Base-by-base conservation (phyloP, 2,329 filamentous ascomycete genomes). In the Epichloe sp. region DNA sequence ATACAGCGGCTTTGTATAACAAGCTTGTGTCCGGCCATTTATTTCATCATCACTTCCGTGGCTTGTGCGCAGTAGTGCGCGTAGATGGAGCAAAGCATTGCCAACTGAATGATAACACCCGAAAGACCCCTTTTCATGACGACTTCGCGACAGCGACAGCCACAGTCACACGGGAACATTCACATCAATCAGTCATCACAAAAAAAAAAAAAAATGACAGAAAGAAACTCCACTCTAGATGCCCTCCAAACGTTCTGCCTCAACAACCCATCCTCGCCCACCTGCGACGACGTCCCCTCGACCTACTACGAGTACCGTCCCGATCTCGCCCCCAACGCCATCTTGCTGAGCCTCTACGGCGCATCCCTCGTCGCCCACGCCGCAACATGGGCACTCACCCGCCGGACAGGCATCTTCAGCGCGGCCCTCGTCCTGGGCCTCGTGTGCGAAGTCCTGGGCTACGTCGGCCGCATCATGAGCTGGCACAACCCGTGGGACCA, bases 401-500 rank as follows among this genome's bases (percentile, higher is more conserved):
- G 74, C 49, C 69, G 67, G 48, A 76, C 72, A 11, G 71, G 70
- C 52, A 68, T 67, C 47, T 82, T 80, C 64, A 68, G 69, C 49
- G 55, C 75, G n/a, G 72, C 74, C 44, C 74, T 85, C 66, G 51
- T 68, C 1, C 63, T 74, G 0, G 82, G 82, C 6, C 68, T 77
- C 17, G 47, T 73, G 41, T 68, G 71, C 35, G 81, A 85, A 62
- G 63, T 81, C 14, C 56, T 82, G 23, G 82, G 81, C 11, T 85
- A 85, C 55, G 65, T 63, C 0, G 81, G 76, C 3, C 72, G 82
- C 10, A 65, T 85, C 35, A 66, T 75, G 58, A 74, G 78, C 59
- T 73, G 73, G 59, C 47, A 72, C 38, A 74, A 84, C 58, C 73
- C 72, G 3, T 83, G 72, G 68, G 56, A 58, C n/a, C 61, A 71